Conservation (phyloP, 768 basidiomycete species). For the Leccinum sublutescens region DNA sequence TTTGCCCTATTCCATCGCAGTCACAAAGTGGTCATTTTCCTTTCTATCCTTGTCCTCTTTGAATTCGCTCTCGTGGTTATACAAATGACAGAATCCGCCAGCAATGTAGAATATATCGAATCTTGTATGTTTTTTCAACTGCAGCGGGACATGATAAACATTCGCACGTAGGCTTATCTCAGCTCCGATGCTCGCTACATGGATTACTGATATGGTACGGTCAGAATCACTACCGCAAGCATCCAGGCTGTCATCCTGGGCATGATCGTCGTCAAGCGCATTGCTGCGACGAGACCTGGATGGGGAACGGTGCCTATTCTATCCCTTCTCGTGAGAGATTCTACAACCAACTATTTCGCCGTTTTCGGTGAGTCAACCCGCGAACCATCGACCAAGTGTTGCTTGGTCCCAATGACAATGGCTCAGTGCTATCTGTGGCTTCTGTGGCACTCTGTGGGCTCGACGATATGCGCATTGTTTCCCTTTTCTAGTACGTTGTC, state of each 20-base stretch:
- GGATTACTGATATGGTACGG: not conserved
- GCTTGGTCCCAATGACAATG: not conserved
- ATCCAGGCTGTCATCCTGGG: slow-evolving; percentile 39
- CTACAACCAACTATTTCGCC: slow-evolving; percentile 42
- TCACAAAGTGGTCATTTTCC: slow-evolving; percentile 22
- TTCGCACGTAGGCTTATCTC: slow-evolving; percentile 18
- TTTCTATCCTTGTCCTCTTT: slow-evolving; percentile 11
- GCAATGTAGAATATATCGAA: slow-evolving; percentile 1
- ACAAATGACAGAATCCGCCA: slow-evolving; percentile 24
- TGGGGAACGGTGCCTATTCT: slow-evolving; percentile 43
- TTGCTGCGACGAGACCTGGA: slow-evolving; percentile 33
- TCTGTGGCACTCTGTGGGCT: not conserved
- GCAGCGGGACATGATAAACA: not conserved
- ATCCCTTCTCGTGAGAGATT: slow-evolving; percentile 42
- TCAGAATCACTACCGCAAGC: slow-evolving; percentile 20
- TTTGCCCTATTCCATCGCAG: slow-evolving; percentile 37
- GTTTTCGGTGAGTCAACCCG: slow-evolving; percentile 35
- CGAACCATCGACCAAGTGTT: not conserved
- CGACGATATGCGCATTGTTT: slow-evolving; percentile 1
- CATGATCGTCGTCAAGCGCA: slow-evolving; percentile 40
- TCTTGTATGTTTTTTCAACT: slow-evolving; percentile 28
- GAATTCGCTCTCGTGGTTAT: slow-evolving; percentile 15
- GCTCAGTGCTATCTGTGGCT: slow-evolving; percentile 6
- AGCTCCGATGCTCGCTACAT: not conserved
- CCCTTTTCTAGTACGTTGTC: slow-evolving; percentile 5